Evolutionary conservation across 257 asterid species (phyloP), one percentile per base, ranked within the genome.

Genomic region (Solanum chiquidenum): DNA sequence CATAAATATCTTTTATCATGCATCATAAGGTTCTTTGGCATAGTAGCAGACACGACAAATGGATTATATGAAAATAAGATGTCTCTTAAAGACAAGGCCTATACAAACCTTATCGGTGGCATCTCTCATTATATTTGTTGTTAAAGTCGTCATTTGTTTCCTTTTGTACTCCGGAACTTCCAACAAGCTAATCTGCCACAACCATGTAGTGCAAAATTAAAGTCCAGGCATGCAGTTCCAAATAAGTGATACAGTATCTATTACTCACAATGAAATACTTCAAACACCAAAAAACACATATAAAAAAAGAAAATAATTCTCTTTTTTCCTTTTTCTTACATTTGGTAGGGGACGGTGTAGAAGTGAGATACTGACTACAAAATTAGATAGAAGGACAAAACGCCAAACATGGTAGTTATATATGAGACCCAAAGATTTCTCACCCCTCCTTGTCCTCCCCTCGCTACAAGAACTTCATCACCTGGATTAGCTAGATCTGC

Each of bases 371-470:
- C 42, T 29, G 20, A 80, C 44, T 80, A 46, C 29, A 46, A 49
- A 18, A 16, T 71, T 27, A 37, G 60, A 29, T 68, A 69, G 4
- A 83, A 76, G 83, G 29, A 38, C 85, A 12, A 62, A 37, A 66
- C 62, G 34, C 21, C 64, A 10, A 79, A 76, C 64, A 88, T 46
- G 62, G 66, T n/a, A 86, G 37, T 89, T 84, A 87, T 60, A 79
- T 66, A 75, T 38, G 85, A 86, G 58, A 89, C 80, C 44, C 88
- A 89, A 44, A 40, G 7, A 40, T 71, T 86, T 73, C 93, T 93
- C 90, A 96, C 99, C 98, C 99, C 99, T 92, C 99, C 99, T 89
- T 93, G 99, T 84, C 99, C 99, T 86, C 99, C 99, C 92, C 98
- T 95, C 73, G 98, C 99, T 87, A 95, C 98, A 84, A 95, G 87